Base-by-base conservation (phyloP, 2,329 filamentous ascomycete species). In the Nemania sp. region DNA sequence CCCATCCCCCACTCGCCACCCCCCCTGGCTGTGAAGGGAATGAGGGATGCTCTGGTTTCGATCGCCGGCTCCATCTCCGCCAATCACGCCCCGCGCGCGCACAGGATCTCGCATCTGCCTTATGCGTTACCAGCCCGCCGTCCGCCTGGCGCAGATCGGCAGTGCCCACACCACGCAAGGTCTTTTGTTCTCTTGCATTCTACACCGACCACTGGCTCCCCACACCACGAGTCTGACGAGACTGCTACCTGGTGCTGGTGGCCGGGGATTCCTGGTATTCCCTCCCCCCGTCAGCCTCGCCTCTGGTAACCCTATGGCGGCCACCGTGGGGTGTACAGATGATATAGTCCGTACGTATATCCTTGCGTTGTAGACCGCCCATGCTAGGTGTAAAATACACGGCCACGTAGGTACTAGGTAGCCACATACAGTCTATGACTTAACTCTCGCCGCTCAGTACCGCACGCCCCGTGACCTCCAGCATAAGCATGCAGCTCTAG, bases 271-370 rank as follows among this genome's bases (percentile, higher is more conserved):
- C n/a, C n/a, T n/a, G n/a, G n/a, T n/a, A n/a, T n/a, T n/a, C n/a
- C n/a, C n/a, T n/a, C n/a, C n/a, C n/a, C n/a, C 11, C 32, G 20
- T 57, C 13, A 57, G 54, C 38, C 35, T 43, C 27, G 55, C 38
- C n/a, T 45, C 38, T 5, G 11, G 11, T 10, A 41, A 18, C 5
- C 38, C 15, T 41, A 18, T 15, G 13, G 18, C 8, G 13, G 11
- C 38, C 11, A 11, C 5, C 32, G 32, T 35, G 11, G 32, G 32
- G 5, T 18, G 5, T 13, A 41, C 38, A 18, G 38, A 35, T 11
- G 32, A 35, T 11, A 35, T 7, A 35, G 32, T n/a, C n/a, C n/a
- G 32, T 11, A 35, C 1, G 1, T 7, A 35, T 7, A 35, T 11
- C 32, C 32, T 35, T 35, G 32, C 32, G 32, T 35, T 35, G 32